These are phyloP conservation scores for Populus hybrid DNA, from an alignment of 441 rosid species.

Conservation along the genomic window DNA sequence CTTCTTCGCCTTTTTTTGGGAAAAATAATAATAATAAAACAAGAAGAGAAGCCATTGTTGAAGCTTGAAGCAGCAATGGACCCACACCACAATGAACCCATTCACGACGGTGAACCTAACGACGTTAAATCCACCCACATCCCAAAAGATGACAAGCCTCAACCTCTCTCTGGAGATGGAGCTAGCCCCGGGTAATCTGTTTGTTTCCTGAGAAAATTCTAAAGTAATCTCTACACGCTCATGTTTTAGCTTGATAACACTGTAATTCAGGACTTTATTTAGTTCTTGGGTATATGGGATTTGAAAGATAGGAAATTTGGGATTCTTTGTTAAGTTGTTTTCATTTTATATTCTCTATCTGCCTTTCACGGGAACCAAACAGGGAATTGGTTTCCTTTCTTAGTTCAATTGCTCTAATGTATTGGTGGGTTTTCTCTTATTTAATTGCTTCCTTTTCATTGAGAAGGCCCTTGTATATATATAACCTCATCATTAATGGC, in stretches of 20 bases:
- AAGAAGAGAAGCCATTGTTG: not conserved
- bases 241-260: not conserved
- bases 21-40: constrained; percentile 10
- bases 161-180: constrained; percentile 59
- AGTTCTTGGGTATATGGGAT: not conserved
- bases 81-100: not conserved
- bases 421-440: not conserved
- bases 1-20: not conserved
- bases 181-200: constrained; percentile 65
- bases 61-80: not conserved
- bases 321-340: not conserved
- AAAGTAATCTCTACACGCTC: not conserved
- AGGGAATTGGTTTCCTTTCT: not conserved
- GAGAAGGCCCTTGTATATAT: not conserved
- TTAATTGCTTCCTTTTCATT: not conserved
- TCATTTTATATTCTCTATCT: not conserved
- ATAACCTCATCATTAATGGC: too few species aligned
- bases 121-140: constrained; percentile 41
- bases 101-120: not conserved
- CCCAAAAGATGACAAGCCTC: constrained; percentile 49
- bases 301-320: not conserved
- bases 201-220: constrained; percentile 1
- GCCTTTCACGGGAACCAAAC: not conserved
- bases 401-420: not conserved
- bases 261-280: not conserved